Evolutionary conservation across 2,329 filamentous ascomycete species (phyloP), one percentile per base, ranked within the genome.

Genomic region (Aspergillus caelatus): DNA sequence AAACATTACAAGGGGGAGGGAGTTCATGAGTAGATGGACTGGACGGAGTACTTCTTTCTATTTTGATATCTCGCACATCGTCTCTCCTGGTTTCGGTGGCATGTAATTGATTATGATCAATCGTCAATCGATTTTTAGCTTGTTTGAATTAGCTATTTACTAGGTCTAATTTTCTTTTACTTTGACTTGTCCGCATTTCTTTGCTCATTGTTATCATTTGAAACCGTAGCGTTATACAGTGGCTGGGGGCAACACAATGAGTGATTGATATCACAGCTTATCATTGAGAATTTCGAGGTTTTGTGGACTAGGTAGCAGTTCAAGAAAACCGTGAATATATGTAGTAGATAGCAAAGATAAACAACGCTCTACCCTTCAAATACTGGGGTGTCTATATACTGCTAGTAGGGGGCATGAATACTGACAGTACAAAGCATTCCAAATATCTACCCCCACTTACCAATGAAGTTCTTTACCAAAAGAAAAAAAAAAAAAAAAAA

Each of bases 101-200:
- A 39, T 26, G 52, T 34, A 55, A 55, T 16, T 55, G 52, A 55
- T 55, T 55, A 39, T 55, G 52, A 34, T 55, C 55, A 58, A 48
- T 45, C 55, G 55, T 43, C 56, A 58, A 48, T 45, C 56, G 56
- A 58, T 46, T 46, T 46, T 58, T 45, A 58, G 56, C 56, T 58
- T 58, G 41, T 58, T 58, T n/a, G 41, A 46, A 32, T 48, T 58
- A 41, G 26, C 16, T 58, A 46, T 58, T 23, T 45, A 46, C 28
- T 48, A 21, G n/a, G 19, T 58, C 39, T 48, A 45, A 34, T 58
- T 32, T 58, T 36, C 26, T 26, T 36, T 46, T 46, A n/a, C 30
- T 46, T 16, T 16, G 6, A 11, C 28, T 45, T 14, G 11, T n/a
- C 11, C 12, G n/a, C 11, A 4, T 32, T 23, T 14, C 16, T 57